Evolutionary conservation across 2,329 filamentous ascomycete genomes (phyloP).

Genomic region (Colletotrichum sp.): DNA sequence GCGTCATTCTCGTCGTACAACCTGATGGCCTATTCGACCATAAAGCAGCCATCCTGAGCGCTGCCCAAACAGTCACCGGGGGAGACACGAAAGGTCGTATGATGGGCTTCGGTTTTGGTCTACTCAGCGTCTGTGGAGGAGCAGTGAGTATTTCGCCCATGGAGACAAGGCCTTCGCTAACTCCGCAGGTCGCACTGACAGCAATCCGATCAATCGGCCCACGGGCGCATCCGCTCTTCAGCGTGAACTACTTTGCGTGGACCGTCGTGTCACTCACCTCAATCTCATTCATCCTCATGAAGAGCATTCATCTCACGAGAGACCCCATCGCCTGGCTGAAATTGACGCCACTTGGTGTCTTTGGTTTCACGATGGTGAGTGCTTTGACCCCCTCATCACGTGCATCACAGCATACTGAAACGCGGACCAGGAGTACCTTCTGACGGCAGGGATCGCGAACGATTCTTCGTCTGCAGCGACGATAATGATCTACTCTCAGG

Average conservation of each 20-base stretch:
- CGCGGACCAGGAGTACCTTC: background rate
- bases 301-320: background rate
- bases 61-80: background rate
- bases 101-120: slow-evolving; percentile 7
- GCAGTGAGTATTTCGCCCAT: background rate
- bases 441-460: slow-evolving; percentile 1
- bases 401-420: background rate
- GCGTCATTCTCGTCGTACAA: slow-evolving; percentile 8
- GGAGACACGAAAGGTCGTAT: background rate
- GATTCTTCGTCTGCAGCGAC: slow-evolving; percentile 1
- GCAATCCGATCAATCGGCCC: slow-evolving; percentile 6
- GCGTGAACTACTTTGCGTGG: slow-evolving; percentile 7
- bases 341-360: background rate
- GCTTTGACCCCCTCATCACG: background rate
- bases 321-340: background rate
- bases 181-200: background rate
- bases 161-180: background rate
- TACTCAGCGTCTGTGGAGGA: slow-evolving; percentile 3
- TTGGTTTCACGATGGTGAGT: slow-evolving; percentile 13
- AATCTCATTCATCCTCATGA: background rate
- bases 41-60: background rate
- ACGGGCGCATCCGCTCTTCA: background rate
- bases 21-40: slow-evolving; percentile 1
- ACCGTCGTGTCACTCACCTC: background rate
- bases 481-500: slow-evolving; percentile 12